Evolutionary conservation across 1,284 basidiomycete genomes (phyloP), one percentile per base, ranked within the genome.

Genomic region (Irpex sp.): DNA sequence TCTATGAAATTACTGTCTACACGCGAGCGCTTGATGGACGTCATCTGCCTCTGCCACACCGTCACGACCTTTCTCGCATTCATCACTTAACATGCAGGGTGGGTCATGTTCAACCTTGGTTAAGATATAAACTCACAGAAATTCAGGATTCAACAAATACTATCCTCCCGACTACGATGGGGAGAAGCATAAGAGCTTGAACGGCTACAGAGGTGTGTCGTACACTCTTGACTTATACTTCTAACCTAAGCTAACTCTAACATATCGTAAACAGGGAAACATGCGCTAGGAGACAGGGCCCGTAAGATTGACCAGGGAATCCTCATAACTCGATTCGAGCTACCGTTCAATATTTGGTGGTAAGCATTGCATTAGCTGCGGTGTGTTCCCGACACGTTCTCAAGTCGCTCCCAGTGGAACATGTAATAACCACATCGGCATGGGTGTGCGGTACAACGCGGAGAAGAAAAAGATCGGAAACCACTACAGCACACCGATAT

Each of bases 311-410:
- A 96, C 76, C 88, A 97, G 75, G 97, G 96, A 0, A 94, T 98
- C 65, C 82, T 98, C 43, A 93, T 98, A 58, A 93, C 92, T 36
- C 91, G 97, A 31, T 96, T 97, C 71, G 94, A 97, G 73, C 78
- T 98, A 6, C 97, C 97, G 0, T 99, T 96, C 80, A 95, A 97
- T 73, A 95, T 98, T 68, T 98, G 96, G 95, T 99, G 97, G 90
- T 94, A 79, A 56, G 87, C 78, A 15, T 33, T n/a, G 8, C 55
- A 21, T 50, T 50, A 36, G 35, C 57, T 33, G 55, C 21, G 31
- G 59, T 59, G 26, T 53, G 63, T 55, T 46, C 39, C 50, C 26
- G 26, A 62, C 21, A 62, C 39, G 11, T 47, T 15, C 39, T 43
- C 3, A 43, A 43, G 13, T 47, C 3, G 36, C 19, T 55, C 35